These are phyloP conservation scores for Ambrosia hybrid DNA, from an alignment of 140 eudicot species.

Conservation along the genomic window DNA sequence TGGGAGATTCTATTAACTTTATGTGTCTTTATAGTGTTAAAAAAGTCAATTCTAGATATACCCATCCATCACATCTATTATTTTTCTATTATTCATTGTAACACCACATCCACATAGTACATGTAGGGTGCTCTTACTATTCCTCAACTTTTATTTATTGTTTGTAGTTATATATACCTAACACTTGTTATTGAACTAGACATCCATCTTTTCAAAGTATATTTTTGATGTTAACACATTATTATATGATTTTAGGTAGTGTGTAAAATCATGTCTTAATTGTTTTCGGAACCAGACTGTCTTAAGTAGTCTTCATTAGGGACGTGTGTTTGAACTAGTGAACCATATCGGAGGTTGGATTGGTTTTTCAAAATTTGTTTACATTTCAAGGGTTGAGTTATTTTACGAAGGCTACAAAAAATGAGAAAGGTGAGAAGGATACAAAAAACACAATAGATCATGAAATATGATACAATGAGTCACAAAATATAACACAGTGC, in stretches of 20 bases:
- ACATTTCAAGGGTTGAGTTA: too few species aligned
- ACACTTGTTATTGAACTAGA: not conserved
- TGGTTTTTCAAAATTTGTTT: not conserved
- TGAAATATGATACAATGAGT: too few species aligned
- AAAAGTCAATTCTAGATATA: conserved; percentile 28
- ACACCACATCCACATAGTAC: conserved; percentile 4
- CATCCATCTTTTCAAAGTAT: not conserved
- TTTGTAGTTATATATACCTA: not conserved
- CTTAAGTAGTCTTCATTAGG: not conserved
- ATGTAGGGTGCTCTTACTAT: not conserved
- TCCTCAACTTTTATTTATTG: not conserved
- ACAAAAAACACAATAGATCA: too few species aligned
- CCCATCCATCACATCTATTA: conserved; percentile 17
- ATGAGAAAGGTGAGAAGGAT: too few species aligned
- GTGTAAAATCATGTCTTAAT: not conserved
- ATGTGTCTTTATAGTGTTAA: conserved; percentile 35
- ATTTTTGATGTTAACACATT: not conserved
- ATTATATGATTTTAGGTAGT: not conserved
- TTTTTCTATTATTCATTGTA: conserved; percentile 9
- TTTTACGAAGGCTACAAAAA: too few species aligned
- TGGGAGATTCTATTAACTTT: conserved; percentile 38
- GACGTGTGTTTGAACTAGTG: too few species aligned
- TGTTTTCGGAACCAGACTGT: not conserved
- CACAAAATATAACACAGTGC: too few species aligned
- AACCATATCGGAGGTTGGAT: too few species aligned